phyloP scores from a whole-genome alignment of 768 basidiomycete genomes.

The Candolleomyces aberdarensis region DNA sequence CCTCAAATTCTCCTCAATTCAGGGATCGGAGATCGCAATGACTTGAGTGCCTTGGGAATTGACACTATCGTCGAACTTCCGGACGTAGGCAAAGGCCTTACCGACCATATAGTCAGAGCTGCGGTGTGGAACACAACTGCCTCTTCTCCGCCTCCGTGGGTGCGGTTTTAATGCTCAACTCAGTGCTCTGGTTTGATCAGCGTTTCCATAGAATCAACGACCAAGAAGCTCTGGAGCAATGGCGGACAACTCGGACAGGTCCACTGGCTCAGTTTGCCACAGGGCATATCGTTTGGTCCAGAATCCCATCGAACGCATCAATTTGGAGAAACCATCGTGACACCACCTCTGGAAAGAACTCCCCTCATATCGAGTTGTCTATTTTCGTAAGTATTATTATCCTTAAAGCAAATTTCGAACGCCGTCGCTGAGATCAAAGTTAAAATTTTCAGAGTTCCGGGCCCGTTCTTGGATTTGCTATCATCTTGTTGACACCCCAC shows the following conservation, averaged over 20 bases:
- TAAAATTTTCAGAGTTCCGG: too few relatives aligned
- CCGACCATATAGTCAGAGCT: neutral
- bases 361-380: conserved; percentile 24
- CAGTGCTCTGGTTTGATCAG: neutral
- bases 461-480: too few relatives aligned
- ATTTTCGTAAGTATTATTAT: conserved; percentile 1
- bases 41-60: neutral
- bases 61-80: neutral
- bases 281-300: conserved; percentile 6
- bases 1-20: conserved; percentile 7
- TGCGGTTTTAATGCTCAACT: neutral
- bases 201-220: neutral
- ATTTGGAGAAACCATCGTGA: conserved; percentile 12
- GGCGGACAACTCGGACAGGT: conserved; percentile 7
- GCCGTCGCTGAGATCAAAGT: too few relatives aligned
- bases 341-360: conserved; percentile 6
- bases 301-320: conserved; percentile 9
- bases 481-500: conserved; percentile 15
- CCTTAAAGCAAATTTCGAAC: too few relatives aligned
- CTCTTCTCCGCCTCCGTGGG: neutral
- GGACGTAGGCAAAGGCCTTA: conserved; percentile 2
- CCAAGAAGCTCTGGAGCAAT: conserved; percentile 1
- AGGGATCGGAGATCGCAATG: conserved; percentile 2
- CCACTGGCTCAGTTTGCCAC: neutral
- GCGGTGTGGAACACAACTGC: neutral